Base-by-base conservation (phyloP, 2,329 filamentous ascomycete genomes). In the Tolypocladium tundrense region DNA sequence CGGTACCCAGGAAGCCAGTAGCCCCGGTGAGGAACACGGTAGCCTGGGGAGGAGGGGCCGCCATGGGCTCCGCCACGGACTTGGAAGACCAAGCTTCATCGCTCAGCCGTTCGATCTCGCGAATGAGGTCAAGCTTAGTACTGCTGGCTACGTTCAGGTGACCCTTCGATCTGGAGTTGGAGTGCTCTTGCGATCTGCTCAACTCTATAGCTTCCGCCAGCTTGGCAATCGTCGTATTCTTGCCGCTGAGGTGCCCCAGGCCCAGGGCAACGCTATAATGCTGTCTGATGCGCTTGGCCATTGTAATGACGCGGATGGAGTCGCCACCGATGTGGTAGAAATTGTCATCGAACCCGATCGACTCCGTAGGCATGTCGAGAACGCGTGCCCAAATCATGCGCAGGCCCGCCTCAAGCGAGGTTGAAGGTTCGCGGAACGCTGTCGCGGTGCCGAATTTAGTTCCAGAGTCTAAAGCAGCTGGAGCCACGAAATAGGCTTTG, bases 11-110 rank as follows among this genome's bases (percentile, higher is more conserved):
- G 76, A 95, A 96, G 5, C 61, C 61, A 5, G 60, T 96, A 4
- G 88, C 90, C 42, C 91, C 91, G 7, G 91, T 96, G 11, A 96
- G 74, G 71, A 96, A 88, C 19, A 92, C 80, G 0, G 86, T 90
- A 1, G 21, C 53, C 14, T 31, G 53, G 10, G 37, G 7, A 6
- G 24, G 19, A 2, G 42, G 24, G 21, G 21, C 21, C n/a, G 24
- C 21, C 21, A 24, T 27, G 11, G 37, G n/a, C 16, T 21, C 14
- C 1, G 21, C 14, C 13, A 4, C 13, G 13, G 7, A 19, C 13
- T 27, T 8, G 6, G 37, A 24, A 24, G 37, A 16, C 37, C 31
- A 24, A 3, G 11, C 10, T 19, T 24, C 31, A 31, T 51, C 19
- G 27, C 21, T 37, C 35, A 40, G 24, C 21, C 39, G n/a, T 24